Evolutionary conservation across 148 eudicot genomes (phyloP).

Genomic region (Cornus kousa): DNA sequence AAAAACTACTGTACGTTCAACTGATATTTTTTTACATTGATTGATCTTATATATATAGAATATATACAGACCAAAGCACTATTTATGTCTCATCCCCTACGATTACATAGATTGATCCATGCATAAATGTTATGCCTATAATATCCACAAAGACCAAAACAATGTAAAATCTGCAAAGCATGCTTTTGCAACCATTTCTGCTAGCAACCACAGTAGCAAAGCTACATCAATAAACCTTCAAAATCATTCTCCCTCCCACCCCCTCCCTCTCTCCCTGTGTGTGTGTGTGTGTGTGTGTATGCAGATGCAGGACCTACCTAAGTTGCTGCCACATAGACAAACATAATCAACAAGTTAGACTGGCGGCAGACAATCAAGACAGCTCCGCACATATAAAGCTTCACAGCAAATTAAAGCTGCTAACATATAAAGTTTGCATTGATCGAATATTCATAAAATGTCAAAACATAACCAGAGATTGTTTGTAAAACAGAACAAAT

Average conservation of each 20-base stretch:
- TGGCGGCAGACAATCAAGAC: background rate
- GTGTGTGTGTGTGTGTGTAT: too few relatives aligned
- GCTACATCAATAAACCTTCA: background rate
- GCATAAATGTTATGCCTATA: background rate
- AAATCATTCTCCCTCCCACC: background rate
- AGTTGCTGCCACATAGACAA: background rate
- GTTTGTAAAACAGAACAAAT: background rate
- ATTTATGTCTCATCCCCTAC: background rate
- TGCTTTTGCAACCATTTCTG: background rate
- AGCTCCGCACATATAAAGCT: background rate
- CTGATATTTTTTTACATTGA: background rate
- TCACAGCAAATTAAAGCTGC: background rate
- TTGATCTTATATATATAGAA: background rate
- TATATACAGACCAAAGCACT: background rate
- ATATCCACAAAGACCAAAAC: too few relatives aligned
- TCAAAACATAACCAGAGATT: conserved; percentile 2
- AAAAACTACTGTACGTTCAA: too few relatives aligned
- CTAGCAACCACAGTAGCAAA: background rate
- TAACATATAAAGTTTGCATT: background rate
- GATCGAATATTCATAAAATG: background rate
- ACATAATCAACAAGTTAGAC: background rate
- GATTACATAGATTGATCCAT: background rate
- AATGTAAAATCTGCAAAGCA: background rate
- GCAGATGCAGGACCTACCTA: background rate
- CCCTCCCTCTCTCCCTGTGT: too few relatives aligned